A percentile compares a stretch with the other conserved stretches of the same genome.
phyloP scores from a whole-genome alignment of 2,329 filamentous ascomycete species.

The Uncinocarpus reesii region DNA sequence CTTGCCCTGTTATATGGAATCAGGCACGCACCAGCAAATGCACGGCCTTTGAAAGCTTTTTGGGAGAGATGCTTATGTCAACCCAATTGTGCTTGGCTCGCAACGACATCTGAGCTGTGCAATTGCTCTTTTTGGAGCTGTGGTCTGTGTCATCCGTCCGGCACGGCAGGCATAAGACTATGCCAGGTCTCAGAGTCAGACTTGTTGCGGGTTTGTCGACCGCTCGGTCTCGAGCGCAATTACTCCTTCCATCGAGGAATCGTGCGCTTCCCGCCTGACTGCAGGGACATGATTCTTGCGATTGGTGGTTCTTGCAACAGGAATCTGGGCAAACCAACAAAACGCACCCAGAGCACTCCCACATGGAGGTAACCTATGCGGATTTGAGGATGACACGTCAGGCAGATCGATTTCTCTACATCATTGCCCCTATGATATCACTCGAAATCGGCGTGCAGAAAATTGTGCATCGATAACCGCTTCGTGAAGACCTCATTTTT shows the following conservation, averaged over 20 bases:
- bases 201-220: too few relatives aligned
- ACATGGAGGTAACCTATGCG: background rate
- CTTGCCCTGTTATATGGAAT: constrained; percentile 8
- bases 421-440: constrained; percentile 6
- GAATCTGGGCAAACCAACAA: background rate
- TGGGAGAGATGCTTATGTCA: background rate
- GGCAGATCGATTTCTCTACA: constrained; percentile 4
- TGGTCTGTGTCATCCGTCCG: too few relatives aligned
- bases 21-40: constrained; percentile 8
- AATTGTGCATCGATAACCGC: background rate
- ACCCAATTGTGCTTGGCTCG: background rate
- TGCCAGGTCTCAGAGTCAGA: too few relatives aligned
- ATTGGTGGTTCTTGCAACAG: background rate
- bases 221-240: background rate
- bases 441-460: constrained; percentile 2
- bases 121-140: too few relatives aligned
- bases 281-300: constrained; percentile 2
- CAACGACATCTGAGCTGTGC: too few relatives aligned
- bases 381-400: constrained; percentile 8
- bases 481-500: background rate
- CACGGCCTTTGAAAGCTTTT: constrained; percentile 6
- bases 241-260: background rate
- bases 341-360: background rate
- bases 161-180: too few relatives aligned
- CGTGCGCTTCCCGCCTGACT: background rate